Base-by-base conservation (phyloP, 331 rosid genomes). In the Cydonia oblonga region DNA sequence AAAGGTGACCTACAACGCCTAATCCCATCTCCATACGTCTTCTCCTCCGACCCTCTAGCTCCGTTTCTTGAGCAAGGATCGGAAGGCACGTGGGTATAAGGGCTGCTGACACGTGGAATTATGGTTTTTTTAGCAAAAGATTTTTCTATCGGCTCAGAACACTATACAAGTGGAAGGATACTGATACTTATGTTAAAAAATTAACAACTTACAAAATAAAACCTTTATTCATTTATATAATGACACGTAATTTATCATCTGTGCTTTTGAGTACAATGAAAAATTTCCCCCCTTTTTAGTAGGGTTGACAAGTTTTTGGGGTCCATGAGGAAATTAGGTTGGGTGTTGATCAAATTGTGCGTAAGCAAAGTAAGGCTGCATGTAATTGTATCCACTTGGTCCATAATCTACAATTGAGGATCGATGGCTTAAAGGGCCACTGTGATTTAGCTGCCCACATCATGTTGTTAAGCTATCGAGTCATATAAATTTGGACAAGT, bases 1-100 rank as follows among this genome's bases (percentile, higher is more conserved):
- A 85, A 78, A 83, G 97, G 92, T 93, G 79, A 89, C 96, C 98
- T 76, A 87, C 73, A 86, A 80, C 86, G 84, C 85, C 96, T 82
- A 92, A 85, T 80, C 29, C 74, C 26, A 77, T 65, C 40, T 74
- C 81, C 49, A 22, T 76, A 87, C 85, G 81, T 73, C 29, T 76
- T 15, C 20, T 11, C 14, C 28, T 64, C 38, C 18, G 11, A 33
- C 7, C 46, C 64, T n/a, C 3, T 26, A 23, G 18, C 12, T 7
- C 10, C 2, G 54, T 18, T 49, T 25, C n/a, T 23, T 14, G 64
- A 59, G 29, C 28, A 63, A 54, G 19, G 63, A 40, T 9, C 29
- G 26, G 35, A 8, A 6, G 18, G 73, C 80, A 82, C 51, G 78
- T 84, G 85, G 78, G 6, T 7, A 28, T 70, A 38, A 0, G 23